Conservation (phyloP, 2,329 filamentous ascomycete species). For the Albifimbria verrucaria region DNA sequence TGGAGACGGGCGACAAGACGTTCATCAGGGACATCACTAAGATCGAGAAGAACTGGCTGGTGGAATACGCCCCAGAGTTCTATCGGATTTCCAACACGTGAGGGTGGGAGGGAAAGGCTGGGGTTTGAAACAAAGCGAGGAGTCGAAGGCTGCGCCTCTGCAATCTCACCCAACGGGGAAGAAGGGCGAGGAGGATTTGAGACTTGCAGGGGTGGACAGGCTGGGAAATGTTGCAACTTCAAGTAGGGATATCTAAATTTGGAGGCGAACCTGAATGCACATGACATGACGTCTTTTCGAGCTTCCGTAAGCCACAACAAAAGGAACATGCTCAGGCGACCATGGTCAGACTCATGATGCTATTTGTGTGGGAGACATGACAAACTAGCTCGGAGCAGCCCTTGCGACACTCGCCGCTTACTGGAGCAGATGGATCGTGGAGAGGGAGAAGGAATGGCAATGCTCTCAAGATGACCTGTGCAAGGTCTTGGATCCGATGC, state of each 20-base stretch:
- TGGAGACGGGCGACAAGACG: constrained; percentile 84
- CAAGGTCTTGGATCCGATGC: no score
- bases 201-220: neutral
- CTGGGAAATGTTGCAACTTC: neutral
- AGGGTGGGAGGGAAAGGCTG: constrained; percentile 22
- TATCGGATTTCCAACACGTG: constrained; percentile 55
- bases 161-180: no score
- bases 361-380: no score
- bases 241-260: neutral
- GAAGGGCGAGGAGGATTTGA: neutral
- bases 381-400: no score
- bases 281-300: no score
- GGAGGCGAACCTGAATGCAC: neutral
- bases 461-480: no score
- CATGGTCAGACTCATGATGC: no score
- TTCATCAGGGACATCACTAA: constrained; percentile 92
- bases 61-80: constrained; percentile 83
- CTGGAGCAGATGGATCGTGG: no score
- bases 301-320: no score
- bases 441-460: no score
- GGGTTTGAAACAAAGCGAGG: constrained; percentile 12
- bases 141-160: constrained; percentile 3
- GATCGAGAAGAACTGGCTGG: constrained; percentile 87
- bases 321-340: no score
- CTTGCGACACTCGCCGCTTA: no score